Evolutionary conservation across 1,139 yeast species (phyloP), one percentile per base, ranked within the genome.

Genomic region (Trichomonascaceae sp.): DNA sequence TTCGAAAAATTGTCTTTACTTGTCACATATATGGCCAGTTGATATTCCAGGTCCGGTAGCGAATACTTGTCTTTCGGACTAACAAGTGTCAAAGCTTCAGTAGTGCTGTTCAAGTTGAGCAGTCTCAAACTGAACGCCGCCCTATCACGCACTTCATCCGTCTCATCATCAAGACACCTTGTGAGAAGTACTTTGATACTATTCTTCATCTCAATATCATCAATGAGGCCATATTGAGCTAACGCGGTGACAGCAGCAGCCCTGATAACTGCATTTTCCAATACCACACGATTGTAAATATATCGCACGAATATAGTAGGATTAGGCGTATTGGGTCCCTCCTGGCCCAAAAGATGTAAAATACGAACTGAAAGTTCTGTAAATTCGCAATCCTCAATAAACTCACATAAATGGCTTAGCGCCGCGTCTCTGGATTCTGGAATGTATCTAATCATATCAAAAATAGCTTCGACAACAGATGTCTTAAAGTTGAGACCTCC

Each of bases 121-220:
- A 91, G 81, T 60, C 82, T 80, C 66, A 91, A 76, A 3, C 96
- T 84, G 61, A 93, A 77, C 1, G 96, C 89, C 8, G 99, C 97
- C 68, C 99, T 84, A 70, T 93, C 99, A 75, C 99, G 88, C 43
- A 95, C 99, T 73, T 93, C 99, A 71, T 93, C 99, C 68, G 93
- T 96, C 49, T 78, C 81, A 72, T 93, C 99, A 61, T 83, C 87
- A 64, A 87, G 79, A 63, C 96, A 90, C 73, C 98, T 84, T 56
- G 80, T 78, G 63, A 93, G 80, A 61, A 93, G 78, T 58, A 87
- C 86, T 62, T 80, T 79, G 65, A 93, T 85, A 58, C 91, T 86
- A 61, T 79, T 77, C 56, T 82, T 76, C 57, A 91, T 82, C 19
- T 77, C 76, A 15, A 82, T 81, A 57, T 87, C 90, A 62, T 88